Conservation (phyloP, 2,329 filamentous ascomycete species). For the Ascochyta lentis region DNA sequence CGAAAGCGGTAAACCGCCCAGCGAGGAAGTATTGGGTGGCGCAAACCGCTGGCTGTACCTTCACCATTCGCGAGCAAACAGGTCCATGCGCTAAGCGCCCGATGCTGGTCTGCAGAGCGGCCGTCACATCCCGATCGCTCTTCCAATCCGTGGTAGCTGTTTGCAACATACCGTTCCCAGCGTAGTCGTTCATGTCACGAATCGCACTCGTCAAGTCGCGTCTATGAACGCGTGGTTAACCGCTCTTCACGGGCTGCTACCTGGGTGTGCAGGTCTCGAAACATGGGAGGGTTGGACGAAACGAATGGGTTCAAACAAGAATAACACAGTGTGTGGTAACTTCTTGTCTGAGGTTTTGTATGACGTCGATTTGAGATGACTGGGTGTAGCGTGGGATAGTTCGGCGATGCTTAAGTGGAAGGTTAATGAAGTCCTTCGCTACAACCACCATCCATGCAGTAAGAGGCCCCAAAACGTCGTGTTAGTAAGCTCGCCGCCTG, state of each 20-base stretch:
- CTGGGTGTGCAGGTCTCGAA: background rate
- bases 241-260: background rate
- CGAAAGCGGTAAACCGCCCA: conserved; percentile 15
- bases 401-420: too few species aligned
- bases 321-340: too few species aligned
- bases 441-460: too few species aligned
- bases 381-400: too few species aligned
- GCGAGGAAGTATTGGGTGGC: conserved; percentile 17
- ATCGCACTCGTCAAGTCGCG: conserved; percentile 2
- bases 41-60: conserved; percentile 22
- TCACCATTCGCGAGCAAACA: conserved; percentile 4
- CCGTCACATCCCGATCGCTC: conserved; percentile 10
- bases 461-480: too few species aligned
- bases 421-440: too few species aligned
- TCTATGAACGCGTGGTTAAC: conserved; percentile 1
- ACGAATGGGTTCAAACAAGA: too few species aligned
- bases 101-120: conserved; percentile 18
- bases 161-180: background rate
- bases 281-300: background rate
- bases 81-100: conserved; percentile 20
- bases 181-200: background rate
- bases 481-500: too few species aligned
- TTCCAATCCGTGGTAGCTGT: background rate
- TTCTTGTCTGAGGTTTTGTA: too few species aligned
- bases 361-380: too few species aligned